These are phyloP conservation scores for Arachis monticola DNA, from an alignment of 331 rosid species.

Conservation along the genomic window DNA sequence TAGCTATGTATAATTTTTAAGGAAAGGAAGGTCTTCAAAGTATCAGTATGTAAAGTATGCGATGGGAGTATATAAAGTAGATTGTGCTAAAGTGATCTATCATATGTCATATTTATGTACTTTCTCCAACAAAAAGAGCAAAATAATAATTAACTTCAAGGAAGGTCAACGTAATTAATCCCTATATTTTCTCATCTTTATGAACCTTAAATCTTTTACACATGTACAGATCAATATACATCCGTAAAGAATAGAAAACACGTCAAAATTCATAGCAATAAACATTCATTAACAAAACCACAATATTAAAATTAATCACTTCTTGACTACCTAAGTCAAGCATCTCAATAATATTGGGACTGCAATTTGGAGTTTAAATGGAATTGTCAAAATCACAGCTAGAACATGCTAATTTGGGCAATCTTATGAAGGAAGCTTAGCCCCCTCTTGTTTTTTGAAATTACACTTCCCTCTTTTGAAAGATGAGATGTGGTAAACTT, in stretches of 20 bases:
- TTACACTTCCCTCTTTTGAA: neutral
- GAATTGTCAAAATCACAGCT: constrained; percentile 8
- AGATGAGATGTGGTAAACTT: neutral
- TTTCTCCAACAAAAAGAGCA: neutral
- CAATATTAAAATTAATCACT: constrained; percentile 23
- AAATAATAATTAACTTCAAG: neutral
- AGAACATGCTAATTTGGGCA: neutral
- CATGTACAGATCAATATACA: constrained; percentile 11
- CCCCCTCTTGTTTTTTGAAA: neutral
- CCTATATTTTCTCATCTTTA: neutral
- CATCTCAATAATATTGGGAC: constrained; percentile 14
- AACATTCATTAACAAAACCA: neutral
- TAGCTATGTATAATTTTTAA: neutral
- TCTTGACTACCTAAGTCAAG: neutral
- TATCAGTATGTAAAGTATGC: neutral
- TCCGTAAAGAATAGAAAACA: constrained; percentile 1
- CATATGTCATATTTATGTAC: no score
- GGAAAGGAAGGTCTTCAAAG: neutral
- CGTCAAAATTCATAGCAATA: constrained; percentile 9
- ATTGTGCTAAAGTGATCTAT: no score
- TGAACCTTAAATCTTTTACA: neutral
- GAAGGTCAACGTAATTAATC: neutral
- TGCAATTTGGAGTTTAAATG: constrained; percentile 29
- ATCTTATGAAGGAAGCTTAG: neutral
- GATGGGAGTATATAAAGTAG: neutral